Evolutionary conservation across 768 basidiomycete species (phyloP), one percentile per base, ranked within the genome.

Genomic region (Gloeostereum incarnatum): DNA sequence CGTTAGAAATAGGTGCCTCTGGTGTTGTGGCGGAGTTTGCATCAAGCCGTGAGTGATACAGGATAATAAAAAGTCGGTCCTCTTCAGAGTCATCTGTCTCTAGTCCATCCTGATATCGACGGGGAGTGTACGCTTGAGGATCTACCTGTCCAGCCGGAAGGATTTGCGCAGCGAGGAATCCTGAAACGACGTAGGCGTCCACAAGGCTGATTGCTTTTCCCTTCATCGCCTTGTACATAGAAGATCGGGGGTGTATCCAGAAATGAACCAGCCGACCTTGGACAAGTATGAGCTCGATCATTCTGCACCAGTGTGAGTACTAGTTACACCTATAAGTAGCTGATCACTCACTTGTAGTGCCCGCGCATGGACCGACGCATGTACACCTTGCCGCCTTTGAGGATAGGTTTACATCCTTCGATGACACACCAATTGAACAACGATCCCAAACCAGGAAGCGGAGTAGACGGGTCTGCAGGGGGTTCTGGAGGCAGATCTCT

Each of bases 351-450:
- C 89, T 78, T 74, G 63, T 83, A 97, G 59, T 80, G 80, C 17
- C 83, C 83, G 43, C 71, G 67, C 34, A 80, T 54, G 6, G 86
- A 86, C 45, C 73, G 69, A 49, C 81, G 73, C 53, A 78, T 71
- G 48, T 75, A 92, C 27, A 89, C 54, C 35, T 80, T 78, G 0
- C 90, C 89, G 6, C 75, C 67, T 50, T 79, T 80, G 27, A 79
- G 54, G 33, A 93, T 75, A 4, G 87, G 69, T 42, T 76, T 73
- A 50, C 94, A 97, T 1, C 75, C 78, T 25, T 83, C 74, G 44
- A 93, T 54, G 2, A 82, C 66, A 52, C 94, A 97, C 91, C 88
- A 91, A 48, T 86, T 85, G 67, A 86, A 92, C 31, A 91, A 56
- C 1, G 69, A 63, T 34, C 71, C 63, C 33, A 92, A 60, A 9